Base-by-base conservation (phyloP, 1,284 basidiomycete genomes). In the Tylopilus sp. region DNA sequence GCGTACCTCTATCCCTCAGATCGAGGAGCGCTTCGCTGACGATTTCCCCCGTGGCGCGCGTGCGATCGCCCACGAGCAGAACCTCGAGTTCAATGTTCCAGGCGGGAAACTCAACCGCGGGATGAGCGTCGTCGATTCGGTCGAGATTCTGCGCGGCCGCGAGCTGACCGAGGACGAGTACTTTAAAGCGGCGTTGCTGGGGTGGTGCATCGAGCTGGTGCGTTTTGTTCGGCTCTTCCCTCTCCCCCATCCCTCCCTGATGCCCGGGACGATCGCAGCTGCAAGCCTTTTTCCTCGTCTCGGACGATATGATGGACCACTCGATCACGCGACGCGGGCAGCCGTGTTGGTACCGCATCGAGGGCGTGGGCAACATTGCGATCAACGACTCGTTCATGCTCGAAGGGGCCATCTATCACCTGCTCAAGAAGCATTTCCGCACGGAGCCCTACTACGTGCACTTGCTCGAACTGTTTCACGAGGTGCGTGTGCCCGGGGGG, bases 351-450 rank as follows among this genome's bases (percentile, higher is more conserved):
- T 99, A 96, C 75, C 79, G 82, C 53, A 70, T 85, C 31, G 81
- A 84, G 15, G 71, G 74, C 23, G 84, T 99, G 49, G 86, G 78
- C 46, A 84, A 87, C 70, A 87, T 97, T 55, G 93, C 97, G 15
- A 89, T 99, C 74, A 99, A 99, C 74, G 96, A 99, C 66, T 78
- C 92, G 2, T 96, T 97, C 77, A 92, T 99, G 90, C 85, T 99
- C 66, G 93, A 97, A 68, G 86, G 82, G 6, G 88, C 95, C 34
- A 97, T 99, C 70, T 99, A 97, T 74, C 81, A 80, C 63, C 77
- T 97, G 44, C 74, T 97, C 63, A 95, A 93, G 74, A 82, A 79
- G 56, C 84, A 98, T 72, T 97, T 98, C 81, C 80, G 89, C 44
- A 61, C 72, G 16, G 83, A 95, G 56, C 66, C 81, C 3, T 96